Percentiles rank a stretch among this genome's conserved stretches.
Evolutionary conservation across 129 eudicot genomes (phyloP).

Genomic region (Pittosporum tobira): DNA sequence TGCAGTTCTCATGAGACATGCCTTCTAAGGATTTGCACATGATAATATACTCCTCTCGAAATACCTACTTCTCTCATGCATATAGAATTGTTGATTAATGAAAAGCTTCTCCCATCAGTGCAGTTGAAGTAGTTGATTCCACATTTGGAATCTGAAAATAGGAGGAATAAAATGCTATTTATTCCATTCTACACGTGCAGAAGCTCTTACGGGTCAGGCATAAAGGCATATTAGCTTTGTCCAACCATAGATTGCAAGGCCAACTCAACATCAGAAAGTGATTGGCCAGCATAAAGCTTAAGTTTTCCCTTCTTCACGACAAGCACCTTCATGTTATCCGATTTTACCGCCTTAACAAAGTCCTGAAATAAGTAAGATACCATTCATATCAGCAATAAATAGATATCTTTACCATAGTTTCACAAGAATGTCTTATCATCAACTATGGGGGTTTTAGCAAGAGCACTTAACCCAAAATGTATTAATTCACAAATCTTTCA

Average conservation of each 20-base stretch:
- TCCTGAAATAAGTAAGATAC: slow-evolving; percentile 38
- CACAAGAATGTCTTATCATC: neutral
- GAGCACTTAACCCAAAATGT: neutral
- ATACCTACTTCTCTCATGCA: no score
- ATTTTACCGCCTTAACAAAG: slow-evolving; percentile 40
- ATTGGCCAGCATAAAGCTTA: slow-evolving; percentile 71
- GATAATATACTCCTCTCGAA: no score
- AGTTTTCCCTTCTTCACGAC: slow-evolving; percentile 83
- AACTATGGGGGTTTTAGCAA: neutral
- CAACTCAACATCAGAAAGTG: slow-evolving; percentile 71
- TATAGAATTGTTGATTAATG: no score
- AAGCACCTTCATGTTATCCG: slow-evolving; percentile 34
- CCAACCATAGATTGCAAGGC: slow-evolving; percentile 48
- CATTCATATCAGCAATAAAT: neutral
- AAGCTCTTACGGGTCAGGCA: neutral
- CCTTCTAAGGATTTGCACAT: no score
- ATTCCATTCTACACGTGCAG: neutral
- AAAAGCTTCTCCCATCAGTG: neutral
- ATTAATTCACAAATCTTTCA: neutral
- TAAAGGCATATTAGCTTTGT: slow-evolving; percentile 15
- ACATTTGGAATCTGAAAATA: neutral
- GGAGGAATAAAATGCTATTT: neutral
- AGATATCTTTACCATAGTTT: neutral
- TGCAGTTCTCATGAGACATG: no score
- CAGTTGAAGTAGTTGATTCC: neutral